Base-by-base conservation (phyloP, 176 grass and related monocot species). In the Carex myosuroides region DNA sequence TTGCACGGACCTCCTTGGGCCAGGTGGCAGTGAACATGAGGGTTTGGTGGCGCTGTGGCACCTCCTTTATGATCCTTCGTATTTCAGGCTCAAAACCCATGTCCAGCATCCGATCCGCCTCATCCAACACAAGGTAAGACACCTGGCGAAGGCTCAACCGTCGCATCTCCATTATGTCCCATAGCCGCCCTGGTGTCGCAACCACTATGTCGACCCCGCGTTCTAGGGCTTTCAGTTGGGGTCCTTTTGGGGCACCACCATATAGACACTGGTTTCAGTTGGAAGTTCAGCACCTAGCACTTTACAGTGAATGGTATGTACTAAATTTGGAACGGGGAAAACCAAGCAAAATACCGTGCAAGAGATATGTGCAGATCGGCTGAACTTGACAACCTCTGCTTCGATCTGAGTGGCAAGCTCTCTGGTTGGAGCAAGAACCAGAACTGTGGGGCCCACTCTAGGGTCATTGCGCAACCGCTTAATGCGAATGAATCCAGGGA, bases 11-110 rank as follows among this genome's bases (percentile, higher is more conserved):
- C 85, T 99, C 96, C 80, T 99, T 99, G 10, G 96, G 96, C 96
- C 96, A 99, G 30, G 96, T 95, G 85, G 96, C 96, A 84, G 96
- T 99, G 61, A 93, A 99, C 96, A 99, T 99, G 82, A 99, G 92
- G n/a, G 96, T 99, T 86, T 99, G 96, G 18, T 91, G 88, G 83
- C 81, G 60, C 75, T 84, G 83, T 80, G 96, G 93, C 87, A 99
- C 87, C 24, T 88, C 91, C 81, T 91, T 93, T 79, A 99, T 91
- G 82, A 99, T 99, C 85, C 91, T 99, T 39, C 91, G 73, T 85
- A 99, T 99, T 80, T 99, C 92, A 85, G 96, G 96, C 72, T 99
- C 96, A 58, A 85, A 85, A 24, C 83, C 83, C 83, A 85, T 85
- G 56, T 85, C 83, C 7, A 85, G 67, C 83, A 85, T 85, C 26